These are phyloP conservation scores for Viridothelium virens DNA, from an alignment of 495 filamentous ascomycete genomes.

Conservation along the genomic window DNA sequence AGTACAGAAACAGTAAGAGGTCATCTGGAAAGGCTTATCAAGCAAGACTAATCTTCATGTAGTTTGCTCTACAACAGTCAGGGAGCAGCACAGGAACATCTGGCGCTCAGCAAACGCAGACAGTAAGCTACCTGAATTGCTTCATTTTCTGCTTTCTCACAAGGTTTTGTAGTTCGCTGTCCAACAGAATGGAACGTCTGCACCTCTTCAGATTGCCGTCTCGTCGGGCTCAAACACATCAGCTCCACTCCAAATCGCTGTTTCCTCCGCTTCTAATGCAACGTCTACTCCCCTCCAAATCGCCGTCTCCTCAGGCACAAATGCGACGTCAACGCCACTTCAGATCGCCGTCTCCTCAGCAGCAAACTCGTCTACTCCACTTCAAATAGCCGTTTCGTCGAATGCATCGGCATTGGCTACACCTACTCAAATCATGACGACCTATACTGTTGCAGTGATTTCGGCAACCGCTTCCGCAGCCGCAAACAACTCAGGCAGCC, in stretches of 20 bases:
- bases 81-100: neutral
- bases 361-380: neutral
- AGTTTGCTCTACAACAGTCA: neutral
- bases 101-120: neutral
- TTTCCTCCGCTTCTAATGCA: neutral
- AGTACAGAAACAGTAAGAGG: slow-evolving; percentile 1
- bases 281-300: slow-evolving; percentile 1
- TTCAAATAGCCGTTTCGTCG: slow-evolving; percentile 7
- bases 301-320: neutral
- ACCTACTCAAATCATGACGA: neutral
- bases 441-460: slow-evolving; percentile 4
- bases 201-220: neutral
- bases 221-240: neutral
- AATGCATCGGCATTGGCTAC: slow-evolving; percentile 2
- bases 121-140: neutral
- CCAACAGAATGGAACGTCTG: neutral
- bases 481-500: neutral
- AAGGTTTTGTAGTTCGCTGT: neutral
- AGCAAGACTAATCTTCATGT: neutral
- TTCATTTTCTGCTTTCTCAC: neutral
- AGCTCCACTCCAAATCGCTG: neutral
- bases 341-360: slow-evolving; percentile 1
- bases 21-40: neutral
- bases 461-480: slow-evolving; percentile 5
- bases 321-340: neutral